phyloP scores from a whole-genome alignment of 768 basidiomycete genomes.

The Collybia mongolica region DNA sequence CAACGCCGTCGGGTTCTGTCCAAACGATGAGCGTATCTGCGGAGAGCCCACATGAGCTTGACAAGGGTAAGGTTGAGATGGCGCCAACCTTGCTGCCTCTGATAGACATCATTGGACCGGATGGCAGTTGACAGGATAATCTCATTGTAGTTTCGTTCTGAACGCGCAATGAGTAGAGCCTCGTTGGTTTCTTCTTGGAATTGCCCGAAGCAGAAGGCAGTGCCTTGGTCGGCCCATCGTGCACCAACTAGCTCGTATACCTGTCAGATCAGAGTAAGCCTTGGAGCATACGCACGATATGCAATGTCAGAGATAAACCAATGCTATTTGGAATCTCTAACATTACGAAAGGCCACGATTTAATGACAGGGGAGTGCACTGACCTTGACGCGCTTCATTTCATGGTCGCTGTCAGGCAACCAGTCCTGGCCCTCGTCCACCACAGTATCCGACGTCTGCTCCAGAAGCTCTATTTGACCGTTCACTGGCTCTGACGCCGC shows the following conservation, averaged over 20 bases:
- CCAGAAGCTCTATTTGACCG: constrained; percentile 45
- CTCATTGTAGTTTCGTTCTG: constrained; percentile 69
- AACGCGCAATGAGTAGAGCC: constrained; percentile 81
- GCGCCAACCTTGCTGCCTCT: constrained; percentile 69
- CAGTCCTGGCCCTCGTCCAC: constrained; percentile 62
- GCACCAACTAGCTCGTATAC: constrained; percentile 93
- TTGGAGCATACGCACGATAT: not conserved
- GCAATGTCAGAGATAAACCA: constrained; percentile 3
- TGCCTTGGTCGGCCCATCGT: constrained; percentile 95
- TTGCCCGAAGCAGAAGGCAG: constrained; percentile 93
- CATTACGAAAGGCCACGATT: not conserved
- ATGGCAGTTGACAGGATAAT: constrained; percentile 81
- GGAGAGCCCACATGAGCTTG: constrained; percentile 3
- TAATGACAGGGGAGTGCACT: constrained; percentile 24
- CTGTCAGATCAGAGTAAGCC: constrained; percentile 36
- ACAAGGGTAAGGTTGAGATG: constrained; percentile 3
- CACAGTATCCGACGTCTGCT: constrained; percentile 38
- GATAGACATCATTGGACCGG: constrained; percentile 81
- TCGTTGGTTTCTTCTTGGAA: constrained; percentile 75
- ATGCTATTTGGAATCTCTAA: not conserved
- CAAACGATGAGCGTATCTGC: constrained; percentile 97
- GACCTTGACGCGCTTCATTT: constrained; percentile 86
- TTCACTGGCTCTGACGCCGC: constrained; percentile 34
- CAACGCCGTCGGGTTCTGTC: constrained; percentile 94
- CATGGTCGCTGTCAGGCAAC: constrained; percentile 64